Evolutionary conservation across 202 grass and related monocot species (phyloP).

Genomic region (Zoysia matrella): DNA sequence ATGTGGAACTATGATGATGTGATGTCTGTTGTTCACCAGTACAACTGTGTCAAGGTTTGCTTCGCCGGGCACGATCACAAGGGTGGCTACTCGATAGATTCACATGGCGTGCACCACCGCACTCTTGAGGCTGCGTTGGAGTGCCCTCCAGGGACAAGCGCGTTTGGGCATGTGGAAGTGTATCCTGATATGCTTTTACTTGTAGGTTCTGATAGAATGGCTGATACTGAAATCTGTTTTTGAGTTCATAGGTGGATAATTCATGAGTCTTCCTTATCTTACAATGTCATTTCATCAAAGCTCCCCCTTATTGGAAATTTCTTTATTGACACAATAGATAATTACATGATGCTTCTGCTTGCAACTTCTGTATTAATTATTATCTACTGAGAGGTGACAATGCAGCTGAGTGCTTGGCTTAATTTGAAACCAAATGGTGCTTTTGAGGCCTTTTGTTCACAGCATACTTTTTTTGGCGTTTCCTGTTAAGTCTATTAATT

Average conservation of each 20-base stretch:
- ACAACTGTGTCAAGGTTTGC: constrained; percentile 79
- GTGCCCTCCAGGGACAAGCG: too few relatives aligned
- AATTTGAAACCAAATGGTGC: not conserved
- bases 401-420: not conserved
- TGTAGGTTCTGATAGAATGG: constrained; percentile 76
- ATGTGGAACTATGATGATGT: constrained; percentile 96
- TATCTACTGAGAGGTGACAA: not conserved
- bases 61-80: constrained; percentile 90
- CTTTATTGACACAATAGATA: not conserved
- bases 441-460: not conserved
- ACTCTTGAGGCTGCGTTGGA: too few relatives aligned
- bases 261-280: constrained; percentile 1
- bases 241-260: constrained; percentile 32
- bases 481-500: not conserved
- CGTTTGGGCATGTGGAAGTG: constrained; percentile 65
- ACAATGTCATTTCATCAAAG: not conserved
- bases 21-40: constrained; percentile 68
- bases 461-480: not conserved
- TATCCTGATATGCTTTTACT: constrained; percentile 74
- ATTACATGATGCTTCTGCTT: not conserved
- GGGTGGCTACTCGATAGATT: too few relatives aligned
- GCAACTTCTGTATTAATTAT: not conserved
- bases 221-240: constrained; percentile 73
- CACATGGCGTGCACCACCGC: too few relatives aligned
- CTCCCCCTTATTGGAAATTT: not conserved